Evolutionary conservation across 2,329 filamentous ascomycete genomes (phyloP).

Genomic region (Verticillium isaacii): DNA sequence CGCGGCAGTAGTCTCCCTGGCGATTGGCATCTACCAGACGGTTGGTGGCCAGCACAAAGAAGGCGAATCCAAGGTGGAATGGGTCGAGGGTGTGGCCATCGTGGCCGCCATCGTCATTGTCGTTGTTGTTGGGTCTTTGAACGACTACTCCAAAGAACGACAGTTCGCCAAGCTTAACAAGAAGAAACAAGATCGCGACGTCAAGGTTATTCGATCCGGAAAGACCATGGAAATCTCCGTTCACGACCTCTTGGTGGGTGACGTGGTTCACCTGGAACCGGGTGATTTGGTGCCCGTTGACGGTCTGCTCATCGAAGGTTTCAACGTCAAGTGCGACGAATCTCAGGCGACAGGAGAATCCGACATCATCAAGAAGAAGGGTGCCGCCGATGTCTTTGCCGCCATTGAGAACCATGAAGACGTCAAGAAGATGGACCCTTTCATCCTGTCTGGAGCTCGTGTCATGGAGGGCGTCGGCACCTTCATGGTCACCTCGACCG

Average conservation of each 20-base stretch:
- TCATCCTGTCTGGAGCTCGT: slow-evolving; percentile 79
- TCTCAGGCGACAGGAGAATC: slow-evolving; percentile 77
- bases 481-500: slow-evolving; percentile 69
- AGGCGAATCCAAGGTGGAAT: slow-evolving; percentile 58
- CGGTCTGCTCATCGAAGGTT: slow-evolving; percentile 67
- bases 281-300: slow-evolving; percentile 72
- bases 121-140: slow-evolving; percentile 70
- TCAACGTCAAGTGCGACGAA: slow-evolving; percentile 72
- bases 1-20: slow-evolving; percentile 68
- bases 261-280: slow-evolving; percentile 68
- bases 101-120: slow-evolving; percentile 76
- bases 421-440: slow-evolving; percentile 71
- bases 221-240: slow-evolving; percentile 65
- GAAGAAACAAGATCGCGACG: slow-evolving; percentile 70
- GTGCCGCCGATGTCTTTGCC: slow-evolving; percentile 62
- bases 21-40: slow-evolving; percentile 71
- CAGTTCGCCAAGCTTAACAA: slow-evolving; percentile 75
- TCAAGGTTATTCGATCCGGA: slow-evolving; percentile 70
- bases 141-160: slow-evolving; percentile 76
- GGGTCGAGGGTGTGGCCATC: slow-evolving; percentile 79
- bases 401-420: slow-evolving; percentile 63
- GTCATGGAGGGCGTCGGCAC: slow-evolving; percentile 75
- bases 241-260: slow-evolving; percentile 64
- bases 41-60: slow-evolving; percentile 53
- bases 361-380: slow-evolving; percentile 65